A percentile compares a stretch with the other conserved stretches of the same genome.
Evolutionary conservation across 306 rosid genomes (phyloP).

Genomic region (Acacia melanoxylon): DNA sequence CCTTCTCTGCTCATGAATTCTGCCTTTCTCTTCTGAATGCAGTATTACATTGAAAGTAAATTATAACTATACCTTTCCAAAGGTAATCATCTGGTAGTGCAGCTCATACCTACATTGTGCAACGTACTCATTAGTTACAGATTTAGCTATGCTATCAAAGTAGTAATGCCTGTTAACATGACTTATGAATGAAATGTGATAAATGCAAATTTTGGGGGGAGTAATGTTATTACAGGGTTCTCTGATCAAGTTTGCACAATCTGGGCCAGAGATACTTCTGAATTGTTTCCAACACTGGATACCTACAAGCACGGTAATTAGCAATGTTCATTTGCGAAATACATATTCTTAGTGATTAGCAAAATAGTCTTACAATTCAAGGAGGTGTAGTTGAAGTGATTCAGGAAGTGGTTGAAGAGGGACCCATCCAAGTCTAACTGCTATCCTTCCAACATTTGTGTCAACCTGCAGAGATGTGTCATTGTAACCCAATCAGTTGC

Average conservation of each 20-base stretch:
- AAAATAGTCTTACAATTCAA: constrained; percentile 66
- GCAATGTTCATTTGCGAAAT: constrained; percentile 18
- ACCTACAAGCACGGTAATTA: constrained; percentile 57
- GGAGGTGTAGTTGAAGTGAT: constrained; percentile 83
- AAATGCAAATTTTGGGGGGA: constrained; percentile 14
- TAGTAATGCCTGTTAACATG: constrained; percentile 1
- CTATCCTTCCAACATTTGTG: constrained; percentile 98
- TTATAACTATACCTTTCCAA: constrained; percentile 71
- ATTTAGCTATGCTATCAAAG: constrained; percentile 18
- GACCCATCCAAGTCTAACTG: constrained; percentile 98
- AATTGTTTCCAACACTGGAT: constrained; percentile 84
- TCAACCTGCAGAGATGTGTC: constrained; percentile 64
- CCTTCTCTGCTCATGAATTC: constrained; percentile 9
- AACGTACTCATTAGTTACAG: constrained; percentile 39
- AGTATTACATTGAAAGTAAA: constrained; percentile 3
- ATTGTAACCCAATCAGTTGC: constrained; percentile 28
- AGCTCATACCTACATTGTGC: constrained; percentile 74
- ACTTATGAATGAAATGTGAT: not conserved
- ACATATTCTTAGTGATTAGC: constrained; percentile 1
- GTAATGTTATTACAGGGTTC: constrained; percentile 66
- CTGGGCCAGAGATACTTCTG: constrained; percentile 99
- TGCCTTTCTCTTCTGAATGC: constrained; percentile 1
- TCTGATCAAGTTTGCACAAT: constrained; percentile 93
- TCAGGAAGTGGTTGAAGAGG: constrained; percentile 97
- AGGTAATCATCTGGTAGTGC: constrained; percentile 96